Base-by-base conservation (phyloP, 2,329 filamentous ascomycete species). In the Monosporascus sp. region DNA sequence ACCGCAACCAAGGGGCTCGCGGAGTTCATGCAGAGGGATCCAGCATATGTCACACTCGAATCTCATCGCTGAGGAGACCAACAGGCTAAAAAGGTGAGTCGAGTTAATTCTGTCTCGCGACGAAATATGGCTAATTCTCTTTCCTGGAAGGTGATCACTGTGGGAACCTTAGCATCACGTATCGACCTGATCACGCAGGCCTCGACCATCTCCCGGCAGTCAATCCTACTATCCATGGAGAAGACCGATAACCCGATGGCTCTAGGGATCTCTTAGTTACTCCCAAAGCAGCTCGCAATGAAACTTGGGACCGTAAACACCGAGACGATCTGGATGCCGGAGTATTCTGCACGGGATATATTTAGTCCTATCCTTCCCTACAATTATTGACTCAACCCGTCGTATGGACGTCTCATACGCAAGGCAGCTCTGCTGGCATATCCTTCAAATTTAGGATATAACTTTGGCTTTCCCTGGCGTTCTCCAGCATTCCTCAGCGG, bases 91-190 rank as follows among this genome's bases (percentile, higher is more conserved):
- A 72, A 72, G 61, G 69, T 68, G 48, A 41, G 54, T 31, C n/a
- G n/a, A 25, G n/a, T 15, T 5, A 9, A 38, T 22, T 38, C 47
- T n/a, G 27, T 37, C 20, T 25, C 11, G n/a, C 20, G 45, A 3
- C 5, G 17, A 45, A 31, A 15, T 2, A 8, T 3, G 25, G 14
- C 2, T 3, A 25, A 2, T 7, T 14, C 6, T 35, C 15, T 8
- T 6, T 37, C 9, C 6, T 15, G 87, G 70, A 85, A 88, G 48
- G 72, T 91, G 8, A 64, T 72, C 5, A 76, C 91, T 0, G 79
- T 91, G 0, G 88, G 88, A 5, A 88, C 84, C 63, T 84, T 83
- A 1, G 85, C 87, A 0, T 90, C 86, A 0, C 88, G 86, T 2
- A 71, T 88, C 37, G 88, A 92, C 60, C 84, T 91, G 49, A 82